These are phyloP conservation scores for Acanthamoeba triangularis DNA, from an alignment of 208 protist genomes.

Conservation along the genomic window DNA sequence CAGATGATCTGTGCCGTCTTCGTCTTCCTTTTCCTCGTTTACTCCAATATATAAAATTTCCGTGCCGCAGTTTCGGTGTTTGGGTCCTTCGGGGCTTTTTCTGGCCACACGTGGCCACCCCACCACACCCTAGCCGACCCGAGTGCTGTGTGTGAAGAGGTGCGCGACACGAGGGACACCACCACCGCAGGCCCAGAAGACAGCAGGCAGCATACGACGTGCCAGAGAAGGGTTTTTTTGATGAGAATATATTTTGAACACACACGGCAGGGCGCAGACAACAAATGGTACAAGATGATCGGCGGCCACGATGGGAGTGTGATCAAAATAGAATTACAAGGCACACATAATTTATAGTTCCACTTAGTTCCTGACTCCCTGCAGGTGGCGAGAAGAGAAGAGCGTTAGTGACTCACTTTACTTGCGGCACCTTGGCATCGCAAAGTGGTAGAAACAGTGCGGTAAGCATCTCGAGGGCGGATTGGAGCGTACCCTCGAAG, in stretches of 20 bases:
- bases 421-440: background rate
- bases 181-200: no score
- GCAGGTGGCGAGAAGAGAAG: background rate
- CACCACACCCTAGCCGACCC: no score
- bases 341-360: constrained; percentile 39
- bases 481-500: background rate
- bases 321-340: background rate
- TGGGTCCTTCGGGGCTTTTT: no score
- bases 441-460: no score
- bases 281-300: constrained; percentile 40
- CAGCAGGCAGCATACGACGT: no score
- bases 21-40: background rate
- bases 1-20: background rate
- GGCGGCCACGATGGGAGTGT: background rate
- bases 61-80: no score
- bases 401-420: background rate
- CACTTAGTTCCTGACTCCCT: constrained; percentile 31
- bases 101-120: no score
- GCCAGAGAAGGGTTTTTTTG: background rate
- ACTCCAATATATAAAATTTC: no score
- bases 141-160: no score
- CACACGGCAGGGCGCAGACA: background rate
- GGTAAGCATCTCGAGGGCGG: background rate
- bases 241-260: constrained; percentile 39
- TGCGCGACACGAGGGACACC: no score